A percentile compares a stretch with the other conserved stretches of the same genome.
Evolutionary conservation across 768 basidiomycete species (phyloP).

Genomic region (Macrolepiota fuliginosa): DNA sequence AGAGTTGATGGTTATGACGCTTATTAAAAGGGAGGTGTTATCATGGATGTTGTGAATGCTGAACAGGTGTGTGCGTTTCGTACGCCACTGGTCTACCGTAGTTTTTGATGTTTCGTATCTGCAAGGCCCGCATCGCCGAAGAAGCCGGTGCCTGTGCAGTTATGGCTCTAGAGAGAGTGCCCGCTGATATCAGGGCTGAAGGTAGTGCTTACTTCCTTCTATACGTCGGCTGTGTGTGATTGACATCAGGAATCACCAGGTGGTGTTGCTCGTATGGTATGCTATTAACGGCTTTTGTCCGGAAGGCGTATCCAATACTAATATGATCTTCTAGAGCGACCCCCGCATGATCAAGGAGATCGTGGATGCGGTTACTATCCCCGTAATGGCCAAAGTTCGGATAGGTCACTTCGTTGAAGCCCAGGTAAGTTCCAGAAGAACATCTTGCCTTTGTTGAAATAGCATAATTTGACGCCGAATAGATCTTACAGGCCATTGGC

Average conservation of each 20-base stretch:
- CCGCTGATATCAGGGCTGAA: slow-evolving; percentile 88
- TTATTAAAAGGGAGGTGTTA: slow-evolving; percentile 66
- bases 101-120: slow-evolving; percentile 17
- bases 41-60: slow-evolving; percentile 93
- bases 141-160: slow-evolving; percentile 97
- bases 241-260: slow-evolving; percentile 31
- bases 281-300: slow-evolving; percentile 19
- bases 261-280: slow-evolving; percentile 94
- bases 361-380: slow-evolving; percentile 91
- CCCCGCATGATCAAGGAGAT: slow-evolving; percentile 97
- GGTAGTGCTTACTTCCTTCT: slow-evolving; percentile 30
- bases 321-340: slow-evolving; percentile 62
- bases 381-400: slow-evolving; percentile 94
- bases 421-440: slow-evolving; percentile 49
- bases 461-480: neutral
- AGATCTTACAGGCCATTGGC: slow-evolving; percentile 93
- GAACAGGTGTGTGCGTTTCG: slow-evolving; percentile 40
- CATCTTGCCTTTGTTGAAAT: neutral
- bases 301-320: slow-evolving; percentile 14
- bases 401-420: slow-evolving; percentile 99
- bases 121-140: slow-evolving; percentile 91
- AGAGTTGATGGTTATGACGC: slow-evolving; percentile 13
- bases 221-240: neutral
- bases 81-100: slow-evolving; percentile 3
- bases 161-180: slow-evolving; percentile 95